Evolutionary conservation across 2,329 filamentous ascomycete species (phyloP).

Genomic region (Diplodia intermedia): DNA sequence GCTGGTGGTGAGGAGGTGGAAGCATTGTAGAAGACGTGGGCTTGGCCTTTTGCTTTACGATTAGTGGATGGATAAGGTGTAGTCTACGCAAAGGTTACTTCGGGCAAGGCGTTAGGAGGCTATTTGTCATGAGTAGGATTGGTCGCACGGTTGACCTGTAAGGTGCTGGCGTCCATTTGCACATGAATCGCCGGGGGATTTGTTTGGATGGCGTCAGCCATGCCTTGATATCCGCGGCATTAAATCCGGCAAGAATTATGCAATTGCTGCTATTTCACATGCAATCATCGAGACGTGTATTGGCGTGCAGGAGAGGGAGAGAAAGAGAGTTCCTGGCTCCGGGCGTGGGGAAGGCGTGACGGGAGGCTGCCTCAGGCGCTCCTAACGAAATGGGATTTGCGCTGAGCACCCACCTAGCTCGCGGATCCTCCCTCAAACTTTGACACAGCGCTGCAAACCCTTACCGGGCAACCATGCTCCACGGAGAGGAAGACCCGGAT

Average conservation of each 20-base stretch:
- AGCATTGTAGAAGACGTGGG: neutral
- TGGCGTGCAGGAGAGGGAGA: too few relatives aligned
- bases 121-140: neutral
- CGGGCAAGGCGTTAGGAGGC: neutral
- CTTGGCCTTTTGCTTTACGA: neutral
- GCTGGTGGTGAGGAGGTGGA: constrained; percentile 40
- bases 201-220: neutral
- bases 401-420: constrained; percentile 28
- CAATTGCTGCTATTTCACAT: neutral
- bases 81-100: neutral
- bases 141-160: neutral
- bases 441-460: constrained; percentile 22
- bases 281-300: neutral
- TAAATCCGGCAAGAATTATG: neutral
- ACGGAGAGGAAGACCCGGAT: constrained; percentile 27
- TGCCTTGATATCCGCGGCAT: neutral
- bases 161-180: neutral
- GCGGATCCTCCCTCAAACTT: constrained; percentile 31
- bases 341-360: neutral
- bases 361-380: constrained; percentile 1
- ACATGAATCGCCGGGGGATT: neutral
- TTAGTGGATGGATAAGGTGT: neutral
- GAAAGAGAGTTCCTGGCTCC: neutral
- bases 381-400: constrained; percentile 28
- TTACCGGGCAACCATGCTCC: constrained; percentile 27